phyloP scores from a whole-genome alignment of 495 filamentous ascomycete species.

The Neurospora sp. region DNA sequence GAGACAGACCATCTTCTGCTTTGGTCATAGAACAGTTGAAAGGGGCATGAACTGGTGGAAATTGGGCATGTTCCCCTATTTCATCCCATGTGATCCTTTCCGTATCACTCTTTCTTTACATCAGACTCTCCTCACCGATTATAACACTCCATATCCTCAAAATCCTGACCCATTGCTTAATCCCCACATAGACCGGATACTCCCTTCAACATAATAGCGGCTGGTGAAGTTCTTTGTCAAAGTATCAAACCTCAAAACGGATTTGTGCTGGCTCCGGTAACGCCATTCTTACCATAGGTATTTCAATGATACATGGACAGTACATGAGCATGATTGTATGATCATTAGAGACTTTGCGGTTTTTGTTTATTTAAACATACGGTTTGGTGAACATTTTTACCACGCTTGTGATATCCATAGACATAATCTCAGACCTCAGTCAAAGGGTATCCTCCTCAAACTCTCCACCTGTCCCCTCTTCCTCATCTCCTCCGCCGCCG shows the following conservation, averaged over 20 bases:
- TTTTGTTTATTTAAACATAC: no score
- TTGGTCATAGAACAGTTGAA: background rate
- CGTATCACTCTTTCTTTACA: background rate
- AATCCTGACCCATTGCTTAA: no score
- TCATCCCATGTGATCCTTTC: background rate
- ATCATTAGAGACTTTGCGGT: background rate
- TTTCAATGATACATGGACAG: background rate
- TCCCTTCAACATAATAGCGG: background rate
- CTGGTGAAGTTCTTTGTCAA: background rate
- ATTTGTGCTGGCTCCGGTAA: background rate
- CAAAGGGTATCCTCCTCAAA: slow-evolving; percentile 84
- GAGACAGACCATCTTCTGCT: background rate
- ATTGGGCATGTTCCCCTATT: no score
- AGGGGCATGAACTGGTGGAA: background rate
- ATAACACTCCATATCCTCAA: background rate
- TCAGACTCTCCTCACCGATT: background rate
- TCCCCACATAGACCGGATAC: no score
- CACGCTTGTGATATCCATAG: no score
- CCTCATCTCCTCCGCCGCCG: slow-evolving; percentile 74
- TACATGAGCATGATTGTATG: background rate
- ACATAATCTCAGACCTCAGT: slow-evolving; percentile 34
- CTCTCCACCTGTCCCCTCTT: slow-evolving; percentile 53
- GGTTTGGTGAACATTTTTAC: no score
- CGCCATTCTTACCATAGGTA: background rate
- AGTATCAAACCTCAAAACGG: background rate